phyloP scores from a whole-genome alignment of 202 grass and related monocot species.

The Brachypodium distachyon region DNA sequence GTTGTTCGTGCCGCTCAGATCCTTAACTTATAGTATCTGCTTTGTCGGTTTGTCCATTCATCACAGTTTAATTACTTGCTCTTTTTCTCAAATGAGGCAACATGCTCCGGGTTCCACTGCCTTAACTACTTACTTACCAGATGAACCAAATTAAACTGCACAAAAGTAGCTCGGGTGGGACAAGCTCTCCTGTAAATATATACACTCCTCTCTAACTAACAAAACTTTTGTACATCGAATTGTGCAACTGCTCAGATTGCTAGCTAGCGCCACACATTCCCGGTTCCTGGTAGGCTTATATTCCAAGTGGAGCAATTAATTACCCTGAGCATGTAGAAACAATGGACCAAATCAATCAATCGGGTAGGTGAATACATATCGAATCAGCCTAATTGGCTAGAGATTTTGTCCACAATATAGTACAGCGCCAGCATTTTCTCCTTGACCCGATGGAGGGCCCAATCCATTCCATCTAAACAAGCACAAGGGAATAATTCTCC shows the following conservation, averaged over 20 bases:
- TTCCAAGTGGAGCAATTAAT: slow-evolving; percentile 3
- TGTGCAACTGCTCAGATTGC: background rate
- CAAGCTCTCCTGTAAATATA: background rate
- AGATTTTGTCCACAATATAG: slow-evolving; percentile 13
- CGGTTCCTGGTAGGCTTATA: background rate
- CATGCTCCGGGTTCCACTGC: too few species aligned
- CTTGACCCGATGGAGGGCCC: slow-evolving; percentile 20
- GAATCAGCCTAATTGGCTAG: slow-evolving; percentile 4
- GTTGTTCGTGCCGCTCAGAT: background rate
- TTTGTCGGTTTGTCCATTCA: background rate
- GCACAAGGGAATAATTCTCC: slow-evolving; percentile 3
- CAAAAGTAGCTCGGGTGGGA: background rate
- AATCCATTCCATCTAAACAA: slow-evolving; percentile 17
- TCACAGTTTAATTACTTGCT: too few species aligned
- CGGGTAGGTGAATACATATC: slow-evolving; percentile 5
- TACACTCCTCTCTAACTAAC: background rate
- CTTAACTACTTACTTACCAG: background rate
- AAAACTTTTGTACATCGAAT: background rate
- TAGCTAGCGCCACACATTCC: background rate
- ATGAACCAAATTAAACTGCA: background rate
- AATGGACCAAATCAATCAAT: slow-evolving; percentile 27
- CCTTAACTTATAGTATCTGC: background rate
- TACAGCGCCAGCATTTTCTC: slow-evolving; percentile 18
- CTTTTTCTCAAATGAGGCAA: too few species aligned
- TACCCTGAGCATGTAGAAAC: background rate